Evolutionary conservation across 225 moss, liverwort and hornwort genomes (phyloP).

Genomic region (Pleurozium schreberi): DNA sequence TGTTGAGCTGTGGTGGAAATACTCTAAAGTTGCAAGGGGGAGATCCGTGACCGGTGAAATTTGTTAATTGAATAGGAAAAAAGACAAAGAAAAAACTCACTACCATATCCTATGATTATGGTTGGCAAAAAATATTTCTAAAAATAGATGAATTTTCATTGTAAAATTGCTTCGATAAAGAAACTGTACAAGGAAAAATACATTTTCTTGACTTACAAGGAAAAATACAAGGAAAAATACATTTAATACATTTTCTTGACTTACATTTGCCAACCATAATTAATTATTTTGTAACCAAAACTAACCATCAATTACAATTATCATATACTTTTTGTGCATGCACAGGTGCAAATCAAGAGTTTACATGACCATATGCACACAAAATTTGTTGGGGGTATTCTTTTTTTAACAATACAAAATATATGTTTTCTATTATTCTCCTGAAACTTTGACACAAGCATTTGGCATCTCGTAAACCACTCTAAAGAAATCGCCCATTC

Average conservation of each 20-base stretch:
- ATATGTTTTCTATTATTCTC: accelerated
- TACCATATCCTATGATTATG: no score
- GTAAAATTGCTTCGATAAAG: accelerated
- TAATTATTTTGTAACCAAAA: not conserved
- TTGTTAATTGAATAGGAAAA: not conserved
- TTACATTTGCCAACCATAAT: not conserved
- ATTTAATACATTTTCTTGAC: not conserved
- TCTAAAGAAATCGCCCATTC: no score
- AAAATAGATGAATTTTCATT: not conserved
- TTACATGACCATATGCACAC: not conserved
- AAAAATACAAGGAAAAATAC: not conserved
- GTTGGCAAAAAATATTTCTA: not conserved
- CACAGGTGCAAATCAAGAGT: not conserved
- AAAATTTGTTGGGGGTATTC: not conserved
- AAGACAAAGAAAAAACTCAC: not conserved
- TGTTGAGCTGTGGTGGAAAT: not conserved
- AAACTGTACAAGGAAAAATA: not conserved
- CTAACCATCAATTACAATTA: accelerated
- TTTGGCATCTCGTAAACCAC: no score
- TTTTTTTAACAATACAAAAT: not conserved
- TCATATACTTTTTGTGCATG: not conserved
- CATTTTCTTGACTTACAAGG: not conserved
- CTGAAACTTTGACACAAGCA: not conserved
- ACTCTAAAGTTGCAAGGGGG: not conserved
- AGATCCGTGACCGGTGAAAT: accelerated